These are phyloP conservation scores for Gaeumannomyces sp. DNA, from an alignment of 2,329 filamentous ascomycete genomes.

Conservation along the genomic window DNA sequence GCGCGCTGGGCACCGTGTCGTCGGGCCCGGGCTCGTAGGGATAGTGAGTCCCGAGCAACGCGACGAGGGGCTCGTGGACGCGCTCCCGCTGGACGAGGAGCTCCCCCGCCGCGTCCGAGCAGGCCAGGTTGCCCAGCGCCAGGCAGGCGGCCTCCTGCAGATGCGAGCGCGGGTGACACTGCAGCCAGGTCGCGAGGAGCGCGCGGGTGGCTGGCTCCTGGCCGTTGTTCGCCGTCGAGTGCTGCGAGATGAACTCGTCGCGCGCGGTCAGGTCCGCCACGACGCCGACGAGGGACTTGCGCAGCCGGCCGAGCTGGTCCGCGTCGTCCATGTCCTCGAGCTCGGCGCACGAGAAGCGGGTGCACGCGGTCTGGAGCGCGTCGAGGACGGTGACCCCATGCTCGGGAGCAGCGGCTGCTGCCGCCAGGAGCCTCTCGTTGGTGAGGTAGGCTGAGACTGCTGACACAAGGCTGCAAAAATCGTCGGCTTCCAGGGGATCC, in stretches of 20 bases:
- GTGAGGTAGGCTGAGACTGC: constrained; percentile 51
- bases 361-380: constrained; percentile 31
- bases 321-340: constrained; percentile 38
- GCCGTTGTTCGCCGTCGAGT: too few relatives aligned
- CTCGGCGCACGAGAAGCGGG: constrained; percentile 26
- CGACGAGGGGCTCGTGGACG: constrained; percentile 37
- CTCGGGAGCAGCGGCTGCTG: neutral
- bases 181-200: constrained; percentile 2
- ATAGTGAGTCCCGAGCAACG: constrained; percentile 34
- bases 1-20: constrained; percentile 20
- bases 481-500: constrained; percentile 39
- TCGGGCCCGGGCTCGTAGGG: constrained; percentile 24
- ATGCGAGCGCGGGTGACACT: neutral
- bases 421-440: constrained; percentile 43
- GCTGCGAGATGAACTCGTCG: constrained; percentile 16
- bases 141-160: constrained; percentile 50
- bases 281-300: constrained; percentile 42
- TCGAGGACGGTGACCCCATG: neutral
- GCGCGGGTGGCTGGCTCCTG: neutral
- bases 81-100: constrained; percentile 42
- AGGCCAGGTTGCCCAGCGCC: constrained; percentile 54
- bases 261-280: constrained; percentile 43
- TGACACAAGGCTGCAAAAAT: constrained; percentile 45
- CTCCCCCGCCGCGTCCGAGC: constrained; percentile 48
- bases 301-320: constrained; percentile 40